Base-by-base conservation (phyloP, 306 rosid species). In the Casuarina cunninghamiana region DNA sequence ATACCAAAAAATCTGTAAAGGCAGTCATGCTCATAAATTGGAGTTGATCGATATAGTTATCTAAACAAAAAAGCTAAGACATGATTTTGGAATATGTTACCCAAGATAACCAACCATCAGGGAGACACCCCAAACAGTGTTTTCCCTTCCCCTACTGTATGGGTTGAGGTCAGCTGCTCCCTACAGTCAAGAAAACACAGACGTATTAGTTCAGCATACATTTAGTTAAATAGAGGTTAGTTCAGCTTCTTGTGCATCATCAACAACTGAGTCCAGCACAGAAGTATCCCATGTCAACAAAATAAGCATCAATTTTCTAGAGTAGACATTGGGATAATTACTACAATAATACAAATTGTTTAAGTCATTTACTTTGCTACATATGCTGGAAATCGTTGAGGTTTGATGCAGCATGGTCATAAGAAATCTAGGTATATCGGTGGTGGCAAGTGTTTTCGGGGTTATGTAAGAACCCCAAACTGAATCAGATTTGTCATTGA, bases 31-130 rank as follows among this genome's bases (percentile, higher is more conserved):
- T 19, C 78, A 65, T 70, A 73, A 79, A 26, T 26, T 26, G 32
- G 32, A 26, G 32, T 26, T 26, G 32, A 26, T 26, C 0, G 32
- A 26, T 26, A 26, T 26, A 1, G 32, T 26, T 26, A 26, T 26
- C 32, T 26, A 26, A 26, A 26, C 1, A 26, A 26, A 26, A 26
- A 26, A n/a, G 4, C 55, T 58, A 82, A 69, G 63, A 70, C 16
- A 43, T 58, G 71, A 80, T 86, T 61, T 82, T 42, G 74, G 82
- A 13, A 37, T 74, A 67, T 46, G 74, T 83, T 93, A 95, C 97
- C 99, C 99, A 60, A 95, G 99, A 87, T 95, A 95, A 81, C 96
- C 97, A 79, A 85, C 7, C 99, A 95, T 95, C 62, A 95, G 84
- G 35, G 94, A 87, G 81, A 91, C 79, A 0, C 97, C 97, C 99